These are phyloP conservation scores for Arthrinium puccinioides DNA, from an alignment of 2,329 filamentous ascomycete species.

Conservation along the genomic window DNA sequence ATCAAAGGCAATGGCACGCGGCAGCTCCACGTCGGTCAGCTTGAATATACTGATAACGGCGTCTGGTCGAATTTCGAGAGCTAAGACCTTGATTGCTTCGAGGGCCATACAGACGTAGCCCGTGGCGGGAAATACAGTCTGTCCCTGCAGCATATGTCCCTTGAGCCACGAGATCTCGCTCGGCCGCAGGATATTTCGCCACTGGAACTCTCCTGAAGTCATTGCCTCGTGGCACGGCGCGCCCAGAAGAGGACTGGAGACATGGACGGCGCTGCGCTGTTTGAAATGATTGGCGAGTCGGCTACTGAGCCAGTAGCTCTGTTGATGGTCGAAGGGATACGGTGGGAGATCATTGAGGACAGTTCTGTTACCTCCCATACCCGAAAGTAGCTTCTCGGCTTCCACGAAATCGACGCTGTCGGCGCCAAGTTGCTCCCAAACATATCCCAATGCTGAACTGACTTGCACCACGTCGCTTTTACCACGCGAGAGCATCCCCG, in stretches of 20 bases:
- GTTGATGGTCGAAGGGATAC: not conserved
- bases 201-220: slow-evolving; percentile 1
- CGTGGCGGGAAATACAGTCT: slow-evolving; percentile 5
- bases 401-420: slow-evolving; percentile 3
- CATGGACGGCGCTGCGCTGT: not conserved
- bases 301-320: not conserved
- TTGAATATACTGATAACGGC: not conserved
- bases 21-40: not conserved
- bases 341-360: not conserved
- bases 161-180: slow-evolving; percentile 6
- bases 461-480: not conserved
- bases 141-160: slow-evolving; percentile 4
- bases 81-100: not conserved
- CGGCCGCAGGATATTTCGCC: slow-evolving; percentile 5
- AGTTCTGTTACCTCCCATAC: no score
- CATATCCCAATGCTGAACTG: not conserved
- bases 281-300: slow-evolving; percentile 1
- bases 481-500: not conserved
- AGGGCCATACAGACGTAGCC: slow-evolving; percentile 4
- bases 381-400: slow-evolving; percentile 2
- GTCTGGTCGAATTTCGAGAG: not conserved
- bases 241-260: not conserved
- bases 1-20: not conserved
- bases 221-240: not conserved
- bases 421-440: not conserved